Base-by-base conservation (phyloP, 768 basidiomycete genomes). In the Crassisporium funariophilum region DNA sequence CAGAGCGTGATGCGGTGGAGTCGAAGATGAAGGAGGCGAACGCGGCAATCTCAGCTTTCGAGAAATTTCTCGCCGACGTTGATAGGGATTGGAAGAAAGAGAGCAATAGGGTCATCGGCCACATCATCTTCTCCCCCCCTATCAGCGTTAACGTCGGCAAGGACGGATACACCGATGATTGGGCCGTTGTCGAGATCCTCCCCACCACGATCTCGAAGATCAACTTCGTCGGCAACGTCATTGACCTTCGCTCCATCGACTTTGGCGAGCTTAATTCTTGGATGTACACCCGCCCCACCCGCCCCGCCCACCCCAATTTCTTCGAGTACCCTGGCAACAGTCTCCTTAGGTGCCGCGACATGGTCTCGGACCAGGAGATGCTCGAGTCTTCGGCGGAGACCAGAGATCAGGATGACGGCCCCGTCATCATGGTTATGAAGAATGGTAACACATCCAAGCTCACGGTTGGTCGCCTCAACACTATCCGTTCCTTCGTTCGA, bases 361-460 rank as follows among this genome's bases (percentile, higher is more conserved):
- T 49, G 35, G 54, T 72, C 37, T 16, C 57, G 4, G 65, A 68
- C 7, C 49, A 62, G 5, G 48, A 61, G n/a, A 61, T 75, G 57
- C 54, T 39, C 42, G 17, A 48, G 11, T 65, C 71, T 4, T 46
- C 34, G 24, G 13, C n/a, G 6, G 27, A 37, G 17, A 20, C 22
- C 20, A n/a, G 5, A 4, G 52, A 51, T 36, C 21, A 43, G 19
- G 60, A 68, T 48, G 38, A 41, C 24, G 59, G 67, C 2, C 47
- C 55, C 0, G 60, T 58, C 51, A n/a, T 73, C 6, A 42, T 66
- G 16, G 73, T 71, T 11, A 45, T 69, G 34, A 71, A 75, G 59
- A 45, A 49, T 44, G 70, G 74, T 33, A 52, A 20, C 21, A 44
- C 50, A 23, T 60, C 69, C 17, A 58, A 56, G 21, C 31, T 61